Evolutionary conservation across 768 basidiomycete species (phyloP).

Genomic region (Galerina sulciceps): DNA sequence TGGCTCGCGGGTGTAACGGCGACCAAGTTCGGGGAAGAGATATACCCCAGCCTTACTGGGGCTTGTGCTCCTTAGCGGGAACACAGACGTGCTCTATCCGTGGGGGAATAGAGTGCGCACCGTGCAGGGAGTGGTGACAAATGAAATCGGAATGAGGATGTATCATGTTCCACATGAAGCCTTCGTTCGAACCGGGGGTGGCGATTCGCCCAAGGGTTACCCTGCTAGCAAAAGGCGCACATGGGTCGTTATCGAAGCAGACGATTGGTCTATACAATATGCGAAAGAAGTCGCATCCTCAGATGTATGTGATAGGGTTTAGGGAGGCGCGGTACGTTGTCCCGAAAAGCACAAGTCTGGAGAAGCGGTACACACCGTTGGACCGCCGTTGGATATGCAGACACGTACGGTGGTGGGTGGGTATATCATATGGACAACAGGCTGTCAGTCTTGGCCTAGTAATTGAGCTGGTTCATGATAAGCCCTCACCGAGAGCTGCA

Average conservation of each 20-base stretch:
- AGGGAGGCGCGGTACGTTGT: constrained; percentile 97
- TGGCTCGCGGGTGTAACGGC: constrained; percentile 92
- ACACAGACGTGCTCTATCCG: constrained; percentile 42
- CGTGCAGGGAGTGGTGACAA: constrained; percentile 84
- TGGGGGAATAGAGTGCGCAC: constrained; percentile 47
- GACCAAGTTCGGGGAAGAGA: constrained; percentile 78
- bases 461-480: constrained; percentile 89
- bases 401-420: constrained; percentile 95
- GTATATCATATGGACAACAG: constrained; percentile 95
- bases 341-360: constrained; percentile 67
- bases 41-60: constrained; percentile 97
- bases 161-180: constrained; percentile 75
- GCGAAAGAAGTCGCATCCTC: constrained; percentile 72
- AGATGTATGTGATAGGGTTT: constrained; percentile 94
- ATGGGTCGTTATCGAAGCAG: constrained; percentile 87
- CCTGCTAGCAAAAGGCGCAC: constrained; percentile 92
- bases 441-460: constrained; percentile 91
- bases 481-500: constrained; percentile 94
- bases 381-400: constrained; percentile 84
- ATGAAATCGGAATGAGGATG: constrained; percentile 91
- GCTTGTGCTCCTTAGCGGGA: constrained; percentile 78
- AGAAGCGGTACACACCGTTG: constrained; percentile 90
- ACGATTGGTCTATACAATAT: constrained; percentile 77
- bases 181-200: constrained; percentile 95
- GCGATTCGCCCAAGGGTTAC: constrained; percentile 90